A percentile compares a stretch with the other conserved stretches of the same genome.
Conservation (phyloP, 352 stramenopile genomes). For the Pythium folliculosum region DNA sequence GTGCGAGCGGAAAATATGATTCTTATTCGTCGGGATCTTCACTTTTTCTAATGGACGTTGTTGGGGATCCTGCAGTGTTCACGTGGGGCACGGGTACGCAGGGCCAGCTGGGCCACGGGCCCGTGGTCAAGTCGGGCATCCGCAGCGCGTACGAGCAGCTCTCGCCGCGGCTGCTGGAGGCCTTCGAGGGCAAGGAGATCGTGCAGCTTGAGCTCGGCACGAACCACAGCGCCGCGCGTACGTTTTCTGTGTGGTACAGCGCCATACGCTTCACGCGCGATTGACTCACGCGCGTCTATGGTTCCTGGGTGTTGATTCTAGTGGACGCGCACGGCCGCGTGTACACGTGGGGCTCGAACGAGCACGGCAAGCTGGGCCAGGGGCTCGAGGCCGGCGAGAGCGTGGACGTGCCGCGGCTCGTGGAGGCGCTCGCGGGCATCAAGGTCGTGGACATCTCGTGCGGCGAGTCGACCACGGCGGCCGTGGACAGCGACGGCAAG, state of each 20-base stretch:
- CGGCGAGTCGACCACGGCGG: slow-evolving; percentile 86
- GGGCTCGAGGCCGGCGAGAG: slow-evolving; percentile 48
- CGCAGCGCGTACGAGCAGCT: slow-evolving; percentile 86
- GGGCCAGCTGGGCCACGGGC: slow-evolving; percentile 80
- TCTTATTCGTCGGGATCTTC: not conserved
- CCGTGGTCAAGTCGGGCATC: slow-evolving; percentile 84
- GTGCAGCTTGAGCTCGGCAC: slow-evolving; percentile 73
- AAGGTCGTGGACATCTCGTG: slow-evolving; percentile 85
- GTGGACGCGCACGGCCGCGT: slow-evolving; percentile 71
- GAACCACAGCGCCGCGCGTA: slow-evolving; percentile 81
- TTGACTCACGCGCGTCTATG: not conserved
- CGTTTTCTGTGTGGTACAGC: slow-evolving; percentile 14
- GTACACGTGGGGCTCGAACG: slow-evolving; percentile 88
- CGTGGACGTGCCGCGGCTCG: slow-evolving; percentile 53
- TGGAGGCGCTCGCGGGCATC: slow-evolving; percentile 69
- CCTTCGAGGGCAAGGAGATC: slow-evolving; percentile 65
- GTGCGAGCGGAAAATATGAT: slow-evolving; percentile 21
- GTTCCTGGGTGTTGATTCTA: slow-evolving; percentile 4
- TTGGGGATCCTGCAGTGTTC: slow-evolving; percentile 60
- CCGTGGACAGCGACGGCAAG: slow-evolving; percentile 82
- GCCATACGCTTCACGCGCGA: no score
- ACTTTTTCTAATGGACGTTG: no score
- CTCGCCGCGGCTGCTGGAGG: slow-evolving; percentile 65
- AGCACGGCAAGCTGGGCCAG: slow-evolving; percentile 86
- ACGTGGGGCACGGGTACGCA: slow-evolving; percentile 86